phyloP scores from a whole-genome alignment of 2,329 filamentous ascomycete species.

The Chlorencoelia australis region DNA sequence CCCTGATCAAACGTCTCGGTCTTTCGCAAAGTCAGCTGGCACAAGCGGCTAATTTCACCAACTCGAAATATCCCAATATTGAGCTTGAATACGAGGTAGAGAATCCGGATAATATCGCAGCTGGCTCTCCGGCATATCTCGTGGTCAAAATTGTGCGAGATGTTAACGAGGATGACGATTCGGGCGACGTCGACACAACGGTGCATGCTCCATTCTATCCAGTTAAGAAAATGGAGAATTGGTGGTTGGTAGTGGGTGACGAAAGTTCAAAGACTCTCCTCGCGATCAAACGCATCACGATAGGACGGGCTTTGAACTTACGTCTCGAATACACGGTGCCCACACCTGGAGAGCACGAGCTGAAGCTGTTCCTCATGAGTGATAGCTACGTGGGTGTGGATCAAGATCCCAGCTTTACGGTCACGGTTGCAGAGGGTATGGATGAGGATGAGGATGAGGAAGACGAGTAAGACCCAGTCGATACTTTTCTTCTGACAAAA shows the following conservation, averaged over 20 bases:
- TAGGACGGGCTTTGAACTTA: constrained; percentile 67
- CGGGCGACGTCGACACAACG: constrained; percentile 62
- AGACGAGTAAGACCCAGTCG: constrained; percentile 31
- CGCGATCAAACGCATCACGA: constrained; percentile 89
- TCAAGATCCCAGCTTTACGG: constrained; percentile 82
- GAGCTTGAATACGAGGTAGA: constrained; percentile 83
- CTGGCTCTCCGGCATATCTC: constrained; percentile 73
- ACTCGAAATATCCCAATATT: constrained; percentile 90
- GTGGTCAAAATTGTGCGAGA: constrained; percentile 80
- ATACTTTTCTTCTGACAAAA: constrained; percentile 11
- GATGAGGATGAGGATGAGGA: constrained; percentile 86
- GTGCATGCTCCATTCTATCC: constrained; percentile 97
- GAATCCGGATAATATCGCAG: constrained; percentile 68
- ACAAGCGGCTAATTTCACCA: constrained; percentile 90
- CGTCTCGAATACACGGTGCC: constrained; percentile 84
- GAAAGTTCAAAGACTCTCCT: constrained; percentile 79
- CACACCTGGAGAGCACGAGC: constrained; percentile 69
- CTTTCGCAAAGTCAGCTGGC: constrained; percentile 73
- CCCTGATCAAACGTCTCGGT: constrained; percentile 66
- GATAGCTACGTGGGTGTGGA: constrained; percentile 96
- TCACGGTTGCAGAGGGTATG: constrained; percentile 84
- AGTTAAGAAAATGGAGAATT: constrained; percentile 86
- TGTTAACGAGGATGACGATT: constrained; percentile 58
- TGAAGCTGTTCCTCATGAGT: constrained; percentile 93
- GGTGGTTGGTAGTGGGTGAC: constrained; percentile 95